These are phyloP conservation scores for Entomortierella chlamydospora DNA, from an alignment of 192 early-diverging fungal species.

Conservation along the genomic window DNA sequence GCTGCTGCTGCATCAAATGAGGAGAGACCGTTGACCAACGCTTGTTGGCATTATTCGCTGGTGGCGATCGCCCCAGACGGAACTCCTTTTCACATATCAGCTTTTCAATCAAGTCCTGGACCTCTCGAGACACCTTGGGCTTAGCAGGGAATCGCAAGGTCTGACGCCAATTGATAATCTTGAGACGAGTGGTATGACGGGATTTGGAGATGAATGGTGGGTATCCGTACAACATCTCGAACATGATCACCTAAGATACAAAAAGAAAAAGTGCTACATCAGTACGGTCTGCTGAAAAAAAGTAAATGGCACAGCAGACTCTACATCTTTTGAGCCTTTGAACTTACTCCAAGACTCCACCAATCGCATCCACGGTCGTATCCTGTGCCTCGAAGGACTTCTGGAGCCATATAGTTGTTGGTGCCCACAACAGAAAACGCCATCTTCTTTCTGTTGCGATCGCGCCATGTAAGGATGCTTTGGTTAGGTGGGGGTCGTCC, in stretches of 20 bases:
- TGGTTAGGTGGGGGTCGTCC: slow-evolving; percentile 55
- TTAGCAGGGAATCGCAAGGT: slow-evolving; percentile 67
- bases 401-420: slow-evolving; percentile 96
- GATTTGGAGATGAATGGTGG: slow-evolving; percentile 72
- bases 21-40: slow-evolving; percentile 51
- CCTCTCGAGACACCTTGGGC: slow-evolving; percentile 64
- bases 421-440: slow-evolving; percentile 89
- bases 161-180: slow-evolving; percentile 76
- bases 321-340: no score
- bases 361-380: slow-evolving; percentile 71
- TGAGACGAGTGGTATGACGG: slow-evolving; percentile 70
- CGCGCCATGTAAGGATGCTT: slow-evolving; percentile 67
- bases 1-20: slow-evolving; percentile 52
- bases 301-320: neutral
- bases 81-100: slow-evolving; percentile 71
- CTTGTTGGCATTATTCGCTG: slow-evolving; percentile 35
- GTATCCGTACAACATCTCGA: slow-evolving; percentile 82
- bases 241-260: slow-evolving; percentile 65
- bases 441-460: slow-evolving; percentile 59
- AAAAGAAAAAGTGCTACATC: neutral
- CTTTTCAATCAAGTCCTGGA: slow-evolving; percentile 68
- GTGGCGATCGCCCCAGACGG: slow-evolving; percentile 59
- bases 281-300: neutral
- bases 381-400: slow-evolving; percentile 72
- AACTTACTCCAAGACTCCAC: slow-evolving; percentile 79